A percentile compares a stretch with the other conserved stretches of the same genome.
Evolutionary conservation across 495 filamentous ascomycete genomes (phyloP).

Genomic region (Aspergillus biplanus): DNA sequence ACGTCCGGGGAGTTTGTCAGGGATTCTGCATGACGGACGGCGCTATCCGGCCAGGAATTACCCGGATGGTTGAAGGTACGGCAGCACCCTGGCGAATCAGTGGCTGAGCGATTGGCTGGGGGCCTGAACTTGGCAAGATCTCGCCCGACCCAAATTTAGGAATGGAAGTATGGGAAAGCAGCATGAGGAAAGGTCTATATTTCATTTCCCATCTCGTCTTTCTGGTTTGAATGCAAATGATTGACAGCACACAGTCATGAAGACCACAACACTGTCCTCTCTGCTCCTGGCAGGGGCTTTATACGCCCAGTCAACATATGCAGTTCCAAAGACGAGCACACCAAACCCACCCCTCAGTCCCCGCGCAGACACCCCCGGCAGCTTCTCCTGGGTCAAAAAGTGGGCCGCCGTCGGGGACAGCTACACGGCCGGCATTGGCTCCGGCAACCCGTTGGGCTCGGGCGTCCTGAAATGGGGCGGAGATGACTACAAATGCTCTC

Average conservation of each 20-base stretch:
- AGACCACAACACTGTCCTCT: neutral
- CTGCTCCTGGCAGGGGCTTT: neutral
- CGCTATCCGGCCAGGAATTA: neutral
- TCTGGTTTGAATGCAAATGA: neutral
- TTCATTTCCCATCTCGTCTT: neutral
- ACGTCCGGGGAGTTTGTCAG: neutral
- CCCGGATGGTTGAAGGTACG: neutral
- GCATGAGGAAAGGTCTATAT: neutral
- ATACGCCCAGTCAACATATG: neutral
- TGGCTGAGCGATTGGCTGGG: neutral
- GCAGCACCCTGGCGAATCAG: too few species aligned
- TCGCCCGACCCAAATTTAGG: neutral
- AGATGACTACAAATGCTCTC: slow-evolving; percentile 23
- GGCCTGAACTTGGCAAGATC: neutral
- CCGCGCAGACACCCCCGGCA: slow-evolving; percentile 9
- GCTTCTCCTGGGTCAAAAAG: slow-evolving; percentile 29
- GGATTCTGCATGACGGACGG: neutral
- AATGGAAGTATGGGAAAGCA: neutral
- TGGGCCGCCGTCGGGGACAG: slow-evolving; percentile 39
- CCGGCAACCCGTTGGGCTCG: slow-evolving; percentile 20
- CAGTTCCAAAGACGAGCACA: neutral
- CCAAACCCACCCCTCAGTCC: neutral
- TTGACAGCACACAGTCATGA: neutral
- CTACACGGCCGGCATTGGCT: slow-evolving; percentile 39
- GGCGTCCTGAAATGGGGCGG: neutral